Evolutionary conservation across 495 filamentous ascomycete genomes (phyloP).

Genomic region (Penicillium subrubescens): DNA sequence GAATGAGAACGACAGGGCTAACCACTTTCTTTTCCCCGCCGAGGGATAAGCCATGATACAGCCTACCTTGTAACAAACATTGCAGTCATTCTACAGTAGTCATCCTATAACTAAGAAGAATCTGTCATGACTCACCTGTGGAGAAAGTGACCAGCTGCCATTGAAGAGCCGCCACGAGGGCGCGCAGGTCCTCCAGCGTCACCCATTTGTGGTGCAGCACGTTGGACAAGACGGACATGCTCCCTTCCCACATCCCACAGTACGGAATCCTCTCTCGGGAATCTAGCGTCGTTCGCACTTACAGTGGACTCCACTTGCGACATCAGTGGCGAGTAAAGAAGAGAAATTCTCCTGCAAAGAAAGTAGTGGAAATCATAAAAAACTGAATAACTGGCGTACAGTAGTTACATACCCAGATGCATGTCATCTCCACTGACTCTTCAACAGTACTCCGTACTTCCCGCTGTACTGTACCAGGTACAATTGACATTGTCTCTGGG

Average conservation of each 20-base stretch:
- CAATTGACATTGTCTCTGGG: conserved; percentile 11
- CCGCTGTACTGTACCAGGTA: conserved; percentile 18
- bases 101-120: background rate
- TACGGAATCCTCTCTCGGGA: background rate
- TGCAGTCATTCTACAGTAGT: background rate
- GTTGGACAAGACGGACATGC: conserved; percentile 1
- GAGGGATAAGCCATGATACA: background rate
- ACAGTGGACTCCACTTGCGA: conserved; percentile 10
- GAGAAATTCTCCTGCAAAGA: background rate
- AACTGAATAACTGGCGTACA: background rate
- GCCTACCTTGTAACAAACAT: background rate
- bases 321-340: conserved; percentile 19
- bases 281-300: conserved; percentile 9
- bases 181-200: background rate
- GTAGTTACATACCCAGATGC: background rate
- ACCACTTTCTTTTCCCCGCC: background rate
- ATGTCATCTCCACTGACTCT: conserved; percentile 32
- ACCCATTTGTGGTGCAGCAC: background rate
- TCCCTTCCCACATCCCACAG: background rate
- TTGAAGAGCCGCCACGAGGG: conserved; percentile 26
- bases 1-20: background rate
- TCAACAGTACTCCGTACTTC: conserved; percentile 13
- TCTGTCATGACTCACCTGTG: conserved; percentile 10
- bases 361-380: background rate
- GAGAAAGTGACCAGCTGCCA: conserved; percentile 20